A percentile compares a stretch with the other conserved stretches of the same genome.
Conservation (phyloP, 345 rosid genomes). For the Eucalyptus paniculata region DNA sequence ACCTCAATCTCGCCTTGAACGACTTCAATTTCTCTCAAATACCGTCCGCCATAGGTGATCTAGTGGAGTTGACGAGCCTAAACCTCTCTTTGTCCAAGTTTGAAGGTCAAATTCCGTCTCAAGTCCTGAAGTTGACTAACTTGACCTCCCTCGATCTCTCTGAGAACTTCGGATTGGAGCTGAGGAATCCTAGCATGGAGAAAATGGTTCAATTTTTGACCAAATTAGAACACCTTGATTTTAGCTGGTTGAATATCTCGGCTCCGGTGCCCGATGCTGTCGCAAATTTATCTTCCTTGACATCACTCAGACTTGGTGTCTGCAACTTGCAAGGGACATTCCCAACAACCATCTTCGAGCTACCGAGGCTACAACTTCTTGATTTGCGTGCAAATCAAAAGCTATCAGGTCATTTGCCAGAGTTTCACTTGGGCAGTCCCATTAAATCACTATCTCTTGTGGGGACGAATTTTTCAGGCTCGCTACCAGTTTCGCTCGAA, state of each 20-base stretch:
- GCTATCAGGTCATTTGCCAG: too few relatives aligned
- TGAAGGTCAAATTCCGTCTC: not conserved
- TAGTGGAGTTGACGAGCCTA: not conserved
- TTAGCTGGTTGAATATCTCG: not conserved
- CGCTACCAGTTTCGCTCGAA: too few relatives aligned
- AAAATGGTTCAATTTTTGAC: not conserved
- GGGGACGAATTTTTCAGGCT: too few relatives aligned
- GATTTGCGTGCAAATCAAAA: too few relatives aligned
- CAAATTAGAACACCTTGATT: not conserved
- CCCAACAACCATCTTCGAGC: too few relatives aligned
- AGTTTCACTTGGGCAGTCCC: too few relatives aligned
- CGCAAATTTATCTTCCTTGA: not conserved
- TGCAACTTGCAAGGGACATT: not conserved
- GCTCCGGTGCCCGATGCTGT: not conserved
- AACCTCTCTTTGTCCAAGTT: not conserved
- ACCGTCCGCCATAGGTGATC: not conserved
- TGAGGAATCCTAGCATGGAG: not conserved
- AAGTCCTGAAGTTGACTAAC: not conserved
- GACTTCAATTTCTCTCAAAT: not conserved
- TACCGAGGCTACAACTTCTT: too few relatives aligned
- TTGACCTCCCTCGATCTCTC: conserved; percentile 8
- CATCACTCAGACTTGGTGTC: fast-evolving
- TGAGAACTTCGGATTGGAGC: not conserved
- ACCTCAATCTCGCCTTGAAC: not conserved
- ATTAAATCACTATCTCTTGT: not conserved